Percentiles rank a stretch among this genome's conserved stretches.
phyloP scores from a whole-genome alignment of 352 stramenopile species.

The Phytophthora cactorum region DNA sequence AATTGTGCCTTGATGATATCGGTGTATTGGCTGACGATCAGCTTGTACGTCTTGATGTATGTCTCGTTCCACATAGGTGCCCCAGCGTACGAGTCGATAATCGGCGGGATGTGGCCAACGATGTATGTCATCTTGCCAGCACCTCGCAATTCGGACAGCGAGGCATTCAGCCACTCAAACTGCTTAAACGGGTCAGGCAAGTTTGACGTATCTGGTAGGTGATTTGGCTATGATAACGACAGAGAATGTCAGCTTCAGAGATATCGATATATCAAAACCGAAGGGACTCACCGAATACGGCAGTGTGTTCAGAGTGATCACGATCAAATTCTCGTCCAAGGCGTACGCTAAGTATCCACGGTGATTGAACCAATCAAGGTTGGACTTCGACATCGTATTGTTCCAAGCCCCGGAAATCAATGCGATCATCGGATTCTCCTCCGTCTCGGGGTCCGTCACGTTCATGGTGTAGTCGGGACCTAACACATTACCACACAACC shows the following conservation, averaged over 20 bases:
- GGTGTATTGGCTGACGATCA: slow-evolving; percentile 65
- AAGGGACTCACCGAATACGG: slow-evolving; percentile 69
- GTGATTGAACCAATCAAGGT: slow-evolving; percentile 63
- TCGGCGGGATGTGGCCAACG: slow-evolving; percentile 90
- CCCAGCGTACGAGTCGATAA: slow-evolving; percentile 87
- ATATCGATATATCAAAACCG: background rate
- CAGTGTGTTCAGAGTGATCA: slow-evolving; percentile 85
- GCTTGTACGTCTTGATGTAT: slow-evolving; percentile 87
- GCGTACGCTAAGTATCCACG: slow-evolving; percentile 71
- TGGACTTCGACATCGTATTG: slow-evolving; percentile 50
- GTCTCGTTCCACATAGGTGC: slow-evolving; percentile 84
- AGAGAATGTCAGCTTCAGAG: slow-evolving; percentile 9
- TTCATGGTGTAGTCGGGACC: slow-evolving; percentile 81
- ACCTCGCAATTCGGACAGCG: slow-evolving; percentile 55
- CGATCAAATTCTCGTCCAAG: slow-evolving; percentile 63
- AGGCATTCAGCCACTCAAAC: slow-evolving; percentile 89
- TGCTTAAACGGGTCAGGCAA: slow-evolving; percentile 88
- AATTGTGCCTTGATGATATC: slow-evolving; percentile 85
- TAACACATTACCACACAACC: slow-evolving; percentile 21
- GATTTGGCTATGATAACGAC: slow-evolving; percentile 47
- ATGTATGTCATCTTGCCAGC: slow-evolving; percentile 80
- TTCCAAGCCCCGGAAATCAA: slow-evolving; percentile 61
- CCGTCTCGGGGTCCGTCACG: slow-evolving; percentile 59
- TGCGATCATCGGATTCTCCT: slow-evolving; percentile 64
- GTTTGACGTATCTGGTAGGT: slow-evolving; percentile 62